Evolutionary conservation across 345 rosid genomes (phyloP).

Genomic region (Eucalyptus tenuipes): DNA sequence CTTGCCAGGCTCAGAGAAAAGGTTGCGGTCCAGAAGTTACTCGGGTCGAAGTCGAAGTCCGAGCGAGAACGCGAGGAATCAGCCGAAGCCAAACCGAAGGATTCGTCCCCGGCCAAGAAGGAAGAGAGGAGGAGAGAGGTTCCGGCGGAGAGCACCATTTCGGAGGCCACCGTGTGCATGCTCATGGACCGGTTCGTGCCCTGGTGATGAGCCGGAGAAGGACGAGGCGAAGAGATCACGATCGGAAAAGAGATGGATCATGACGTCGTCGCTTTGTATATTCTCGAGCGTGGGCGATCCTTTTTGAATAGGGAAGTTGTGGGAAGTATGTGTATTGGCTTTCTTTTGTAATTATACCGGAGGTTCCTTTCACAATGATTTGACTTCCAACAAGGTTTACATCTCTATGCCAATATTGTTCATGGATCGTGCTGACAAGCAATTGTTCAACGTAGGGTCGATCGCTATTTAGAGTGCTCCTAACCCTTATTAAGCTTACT

Average conservation of each 20-base stretch:
- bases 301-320: neutral
- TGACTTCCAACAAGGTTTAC: neutral
- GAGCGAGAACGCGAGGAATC: constrained; percentile 2
- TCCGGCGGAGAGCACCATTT: constrained; percentile 22
- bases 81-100: neutral
- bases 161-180: constrained; percentile 53
- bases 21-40: neutral
- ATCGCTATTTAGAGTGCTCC: neutral
- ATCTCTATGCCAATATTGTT: no score
- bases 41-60: neutral
- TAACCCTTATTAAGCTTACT: neutral
- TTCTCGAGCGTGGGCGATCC: neutral
- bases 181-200: constrained; percentile 86
- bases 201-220: constrained; percentile 18
- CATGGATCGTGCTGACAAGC: no score
- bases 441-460: no score
- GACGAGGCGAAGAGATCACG: neutral
- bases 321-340: neutral
- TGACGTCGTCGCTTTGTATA: neutral
- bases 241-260: neutral
- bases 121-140: constrained; percentile 6
- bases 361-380: neutral
- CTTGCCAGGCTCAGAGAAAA: neutral
- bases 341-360: neutral
- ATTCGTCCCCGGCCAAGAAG: neutral